phyloP scores from a whole-genome alignment of 176 grass and related monocot genomes.

The Areca catechu region DNA sequence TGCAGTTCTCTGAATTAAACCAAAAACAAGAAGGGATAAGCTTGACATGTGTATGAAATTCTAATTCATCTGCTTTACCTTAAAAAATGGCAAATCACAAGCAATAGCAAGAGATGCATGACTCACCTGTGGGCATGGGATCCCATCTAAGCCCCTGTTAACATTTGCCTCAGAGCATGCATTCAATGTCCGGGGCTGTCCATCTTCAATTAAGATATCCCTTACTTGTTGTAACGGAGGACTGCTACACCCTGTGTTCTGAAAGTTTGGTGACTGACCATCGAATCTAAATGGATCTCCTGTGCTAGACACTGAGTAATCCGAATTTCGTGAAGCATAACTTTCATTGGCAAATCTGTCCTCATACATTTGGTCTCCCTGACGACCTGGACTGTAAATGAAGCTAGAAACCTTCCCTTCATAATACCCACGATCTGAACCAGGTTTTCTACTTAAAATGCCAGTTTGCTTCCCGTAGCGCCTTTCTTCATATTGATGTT shows the following conservation, averaged over 20 bases:
- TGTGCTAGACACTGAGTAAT: slow-evolving; percentile 47
- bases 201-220: slow-evolving; percentile 18
- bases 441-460: slow-evolving; percentile 69
- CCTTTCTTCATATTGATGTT: slow-evolving; percentile 80
- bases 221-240: slow-evolving; percentile 21
- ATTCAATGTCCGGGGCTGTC: not conserved
- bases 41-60: not conserved
- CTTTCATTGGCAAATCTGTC: slow-evolving; percentile 47
- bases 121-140: slow-evolving; percentile 6
- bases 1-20: slow-evolving; percentile 29
- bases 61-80: not conserved
- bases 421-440: slow-evolving; percentile 60
- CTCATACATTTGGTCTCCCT: slow-evolving; percentile 44
- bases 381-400: slow-evolving; percentile 38
- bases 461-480: slow-evolving; percentile 40
- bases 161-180: not conserved
- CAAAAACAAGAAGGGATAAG: no score
- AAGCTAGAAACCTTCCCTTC: slow-evolving; percentile 62
- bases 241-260: slow-evolving; percentile 33
- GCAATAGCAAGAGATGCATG: not conserved
- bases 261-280: slow-evolving; percentile 45
- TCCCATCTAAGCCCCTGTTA: slow-evolving; percentile 4
- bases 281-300: slow-evolving; percentile 28
- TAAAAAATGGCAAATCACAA: not conserved
- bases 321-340: slow-evolving; percentile 36